Conservation (phyloP, 352 stramenopile species). For the Phytopythium chamaehyphon region DNA sequence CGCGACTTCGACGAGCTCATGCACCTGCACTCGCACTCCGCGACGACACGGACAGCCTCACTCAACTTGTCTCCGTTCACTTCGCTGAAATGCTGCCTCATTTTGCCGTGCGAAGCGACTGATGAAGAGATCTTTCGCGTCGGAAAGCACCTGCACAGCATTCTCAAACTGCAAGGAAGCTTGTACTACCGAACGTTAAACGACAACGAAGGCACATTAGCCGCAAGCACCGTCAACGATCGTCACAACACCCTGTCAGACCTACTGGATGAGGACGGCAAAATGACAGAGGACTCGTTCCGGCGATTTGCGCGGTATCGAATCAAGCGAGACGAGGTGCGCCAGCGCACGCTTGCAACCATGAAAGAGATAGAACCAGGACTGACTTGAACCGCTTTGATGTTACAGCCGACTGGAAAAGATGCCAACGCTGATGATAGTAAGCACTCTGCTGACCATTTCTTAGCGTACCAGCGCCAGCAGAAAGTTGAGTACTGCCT, state of each 20-base stretch:
- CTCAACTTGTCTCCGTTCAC: constrained; percentile 30
- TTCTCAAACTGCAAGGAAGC: constrained; percentile 59
- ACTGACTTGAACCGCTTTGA: too few relatives aligned
- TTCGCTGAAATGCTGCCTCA: constrained; percentile 63
- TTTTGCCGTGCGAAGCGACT: constrained; percentile 47
- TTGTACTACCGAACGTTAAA: constrained; percentile 59
- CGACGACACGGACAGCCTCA: constrained; percentile 26
- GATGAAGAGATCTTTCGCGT: constrained; percentile 75
- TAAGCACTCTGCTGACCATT: constrained; percentile 35
- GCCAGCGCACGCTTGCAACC: too few relatives aligned
- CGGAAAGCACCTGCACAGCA: constrained; percentile 58
- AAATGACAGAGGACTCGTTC: constrained; percentile 68
- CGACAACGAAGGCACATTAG: background rate
- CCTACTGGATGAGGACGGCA: constrained; percentile 41
- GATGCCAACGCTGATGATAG: constrained; percentile 15
- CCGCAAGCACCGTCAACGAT: constrained; percentile 2
- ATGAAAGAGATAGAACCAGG: too few relatives aligned
- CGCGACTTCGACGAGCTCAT: constrained; percentile 78
- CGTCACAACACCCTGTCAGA: constrained; percentile 13
- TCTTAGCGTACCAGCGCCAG: constrained; percentile 60
- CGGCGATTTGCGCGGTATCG: constrained; percentile 59
- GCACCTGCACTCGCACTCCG: constrained; percentile 53
- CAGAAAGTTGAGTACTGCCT: constrained; percentile 55
- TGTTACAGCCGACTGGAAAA: constrained; percentile 10
- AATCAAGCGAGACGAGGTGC: constrained; percentile 60